phyloP scores from a whole-genome alignment of 192 early-diverging fungal species.

The Coemansia sp. region DNA sequence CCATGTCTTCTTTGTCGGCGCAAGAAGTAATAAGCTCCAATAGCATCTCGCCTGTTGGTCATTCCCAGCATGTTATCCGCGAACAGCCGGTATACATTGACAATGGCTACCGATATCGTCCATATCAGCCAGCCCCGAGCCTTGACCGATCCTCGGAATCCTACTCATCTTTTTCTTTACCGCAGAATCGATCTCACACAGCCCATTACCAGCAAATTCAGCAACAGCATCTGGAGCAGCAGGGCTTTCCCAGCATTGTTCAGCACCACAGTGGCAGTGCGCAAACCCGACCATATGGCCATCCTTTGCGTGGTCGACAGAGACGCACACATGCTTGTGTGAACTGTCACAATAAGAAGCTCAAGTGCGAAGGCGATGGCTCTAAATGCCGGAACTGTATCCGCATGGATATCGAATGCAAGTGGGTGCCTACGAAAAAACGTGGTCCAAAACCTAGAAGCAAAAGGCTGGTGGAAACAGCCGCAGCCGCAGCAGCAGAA shows the following conservation, averaged over 20 bases:
- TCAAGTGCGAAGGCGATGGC: constrained; percentile 41
- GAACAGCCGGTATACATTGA: constrained; percentile 20
- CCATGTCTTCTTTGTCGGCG: neutral
- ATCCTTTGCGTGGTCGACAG: constrained; percentile 12
- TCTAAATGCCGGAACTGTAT: constrained; percentile 31
- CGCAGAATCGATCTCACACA: neutral
- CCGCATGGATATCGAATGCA: constrained; percentile 35
- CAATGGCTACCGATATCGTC: constrained; percentile 35
- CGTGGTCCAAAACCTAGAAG: constrained; percentile 46
- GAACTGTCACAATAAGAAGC: constrained; percentile 46
- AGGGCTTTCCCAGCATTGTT: neutral
- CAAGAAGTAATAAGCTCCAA: neutral
- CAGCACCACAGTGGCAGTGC: neutral
- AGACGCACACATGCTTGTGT: constrained; percentile 44
- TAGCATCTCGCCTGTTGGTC: neutral
- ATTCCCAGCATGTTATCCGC: constrained; percentile 14
- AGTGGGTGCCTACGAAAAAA: constrained; percentile 49
- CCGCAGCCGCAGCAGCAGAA: neutral
- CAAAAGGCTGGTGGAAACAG: neutral
- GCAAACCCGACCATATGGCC: neutral
- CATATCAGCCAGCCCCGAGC: constrained; percentile 13
- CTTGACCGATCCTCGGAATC: neutral
- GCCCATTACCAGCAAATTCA: constrained; percentile 2
- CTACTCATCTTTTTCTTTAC: neutral
- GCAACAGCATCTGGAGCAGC: neutral